Evolutionary conservation across 176 grass and related monocot species (phyloP), one percentile per base, ranked within the genome.

Genomic region (Tuctoria greenei): DNA sequence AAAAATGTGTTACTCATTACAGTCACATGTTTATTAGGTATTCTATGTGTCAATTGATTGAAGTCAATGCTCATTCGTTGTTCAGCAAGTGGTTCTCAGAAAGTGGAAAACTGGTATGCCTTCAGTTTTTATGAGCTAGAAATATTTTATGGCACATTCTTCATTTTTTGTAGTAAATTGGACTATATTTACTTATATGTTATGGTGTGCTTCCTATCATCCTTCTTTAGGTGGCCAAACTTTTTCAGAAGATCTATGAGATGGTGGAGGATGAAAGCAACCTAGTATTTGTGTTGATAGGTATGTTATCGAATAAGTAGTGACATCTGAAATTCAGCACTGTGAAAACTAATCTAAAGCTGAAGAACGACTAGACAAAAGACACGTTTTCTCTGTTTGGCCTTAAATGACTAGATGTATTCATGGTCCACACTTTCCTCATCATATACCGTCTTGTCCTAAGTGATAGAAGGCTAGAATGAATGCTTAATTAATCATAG

Each of bases 31-130:
- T 82, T 74, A 45, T 37, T 83, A 99, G 95, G 91, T 99, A 99
- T 79, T 84, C 91, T 18, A 83, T 87, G 89, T 92, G 89, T 31
- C 95, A 99, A 74, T 72, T 99, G 85, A 61, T 99, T 60, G 95
- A 99, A 90, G 91, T 99, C 67, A 99, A 99, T 82, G 95, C 95
- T 72, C 95, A 99, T 88, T 99, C 95, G 20, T 80, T 99, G 73
- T 95, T 99, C 87, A 99, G 95, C 89, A 99, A 99, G 86, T 99
- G 95, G 95, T 99, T 99, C 86, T 99, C 95, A 83, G 95, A 99
- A 90, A 99, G 95, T 83, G 95, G 95, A 45, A 99, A 99, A 90
- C 45, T 99, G 89, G 95, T 99, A 99, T 18, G 95, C 24, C 52
- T n/a, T 45, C 43, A 45, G 43, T 13, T 45, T 45, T 45, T 45